Evolutionary conservation across 202 grass and related monocot species (phyloP).

Genomic region (Bolboschoenoplectus hybrid): DNA sequence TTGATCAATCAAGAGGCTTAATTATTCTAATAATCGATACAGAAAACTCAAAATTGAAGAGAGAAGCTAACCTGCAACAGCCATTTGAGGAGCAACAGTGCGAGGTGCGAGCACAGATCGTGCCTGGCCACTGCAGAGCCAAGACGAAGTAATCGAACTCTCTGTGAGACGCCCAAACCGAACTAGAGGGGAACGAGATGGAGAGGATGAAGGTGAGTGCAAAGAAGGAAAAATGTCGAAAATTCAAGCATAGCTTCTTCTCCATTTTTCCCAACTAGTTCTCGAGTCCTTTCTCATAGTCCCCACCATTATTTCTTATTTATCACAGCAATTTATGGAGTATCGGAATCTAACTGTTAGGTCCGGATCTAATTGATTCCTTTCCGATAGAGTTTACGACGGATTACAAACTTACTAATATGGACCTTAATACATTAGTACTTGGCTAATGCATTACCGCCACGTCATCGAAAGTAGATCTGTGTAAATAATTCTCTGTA

Average conservation of each 20-base stretch:
- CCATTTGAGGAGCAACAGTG: slow-evolving; percentile 83
- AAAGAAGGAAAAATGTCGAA: slow-evolving; percentile 31
- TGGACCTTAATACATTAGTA: background rate
- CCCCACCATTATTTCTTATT: background rate
- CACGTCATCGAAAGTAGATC: slow-evolving; percentile 19
- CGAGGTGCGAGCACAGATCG: slow-evolving; percentile 64
- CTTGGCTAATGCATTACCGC: background rate
- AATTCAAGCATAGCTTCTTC: background rate
- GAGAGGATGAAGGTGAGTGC: slow-evolving; percentile 47
- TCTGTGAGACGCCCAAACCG: slow-evolving; percentile 29
- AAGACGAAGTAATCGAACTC: slow-evolving; percentile 86
- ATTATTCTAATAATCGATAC: background rate
- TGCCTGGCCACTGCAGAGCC: slow-evolving; percentile 87
- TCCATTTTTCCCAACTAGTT: background rate
- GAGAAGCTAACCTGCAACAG: slow-evolving; percentile 65
- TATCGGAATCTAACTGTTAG: slow-evolving; percentile 26
- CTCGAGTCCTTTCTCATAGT: background rate
- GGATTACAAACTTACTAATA: background rate
- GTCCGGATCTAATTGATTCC: background rate
- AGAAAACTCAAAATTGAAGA: background rate
- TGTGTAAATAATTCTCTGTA: background rate
- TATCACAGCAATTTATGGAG: background rate
- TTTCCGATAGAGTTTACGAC: background rate
- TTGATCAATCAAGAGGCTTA: background rate
- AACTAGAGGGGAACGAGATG: slow-evolving; percentile 21